Evolutionary conservation across 768 basidiomycete species (phyloP).

Genomic region (Podaxis carcinomalis): DNA sequence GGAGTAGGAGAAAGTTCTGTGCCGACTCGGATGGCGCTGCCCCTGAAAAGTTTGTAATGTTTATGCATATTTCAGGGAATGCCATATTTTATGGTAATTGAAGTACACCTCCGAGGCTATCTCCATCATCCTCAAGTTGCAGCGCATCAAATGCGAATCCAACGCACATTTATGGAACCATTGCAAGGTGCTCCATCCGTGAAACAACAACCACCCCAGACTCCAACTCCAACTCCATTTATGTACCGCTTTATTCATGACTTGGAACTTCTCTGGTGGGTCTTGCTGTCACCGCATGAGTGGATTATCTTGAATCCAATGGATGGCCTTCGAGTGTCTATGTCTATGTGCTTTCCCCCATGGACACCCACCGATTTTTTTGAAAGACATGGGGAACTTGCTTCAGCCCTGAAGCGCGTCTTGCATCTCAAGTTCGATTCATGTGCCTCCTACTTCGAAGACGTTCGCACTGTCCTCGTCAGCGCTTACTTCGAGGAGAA

Average conservation of each 20-base stretch:
- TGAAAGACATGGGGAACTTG: too few species aligned
- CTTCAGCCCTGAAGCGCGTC: too few species aligned
- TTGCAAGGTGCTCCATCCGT: background rate
- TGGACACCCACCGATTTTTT: too few species aligned
- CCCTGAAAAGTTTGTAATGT: too few species aligned
- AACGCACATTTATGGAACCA: background rate
- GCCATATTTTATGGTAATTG: background rate
- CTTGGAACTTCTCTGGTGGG: background rate
- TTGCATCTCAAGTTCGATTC: too few species aligned
- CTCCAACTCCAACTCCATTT: background rate
- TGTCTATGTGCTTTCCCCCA: background rate
- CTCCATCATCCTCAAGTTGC: background rate
- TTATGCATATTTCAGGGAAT: background rate
- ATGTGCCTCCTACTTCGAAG: too few species aligned
- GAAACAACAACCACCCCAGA: background rate
- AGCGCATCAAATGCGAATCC: too few species aligned
- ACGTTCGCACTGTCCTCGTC: too few species aligned
- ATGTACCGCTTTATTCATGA: background rate
- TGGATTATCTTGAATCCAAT: background rate
- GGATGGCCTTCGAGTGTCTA: background rate
- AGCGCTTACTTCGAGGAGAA: too few species aligned
- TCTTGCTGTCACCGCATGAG: background rate
- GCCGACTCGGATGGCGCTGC: background rate
- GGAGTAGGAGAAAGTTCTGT: constrained; percentile 1
- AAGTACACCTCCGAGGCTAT: background rate